Evolutionary conservation across 139 green algal species (phyloP).

Genomic region (Tetraselmis striata): DNA sequence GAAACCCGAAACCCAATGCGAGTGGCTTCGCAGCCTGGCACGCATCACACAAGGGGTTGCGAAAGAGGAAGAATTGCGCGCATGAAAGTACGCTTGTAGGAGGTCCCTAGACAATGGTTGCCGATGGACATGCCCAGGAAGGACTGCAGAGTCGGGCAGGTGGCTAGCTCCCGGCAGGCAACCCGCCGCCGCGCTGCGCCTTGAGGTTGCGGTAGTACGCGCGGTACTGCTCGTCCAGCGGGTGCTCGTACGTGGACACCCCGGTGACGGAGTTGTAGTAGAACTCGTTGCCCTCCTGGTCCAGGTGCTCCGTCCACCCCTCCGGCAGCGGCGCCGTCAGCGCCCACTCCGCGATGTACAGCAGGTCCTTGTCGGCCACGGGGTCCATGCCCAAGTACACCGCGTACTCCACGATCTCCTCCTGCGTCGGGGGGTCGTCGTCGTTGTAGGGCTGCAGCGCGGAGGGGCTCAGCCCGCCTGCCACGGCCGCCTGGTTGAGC

Average conservation of each 20-base stretch:
- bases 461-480: not conserved
- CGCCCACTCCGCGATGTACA: slow-evolving; percentile 76
- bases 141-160: too few species aligned
- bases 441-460: not conserved
- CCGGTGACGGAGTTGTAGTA: slow-evolving; percentile 51
- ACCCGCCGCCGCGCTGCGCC: not conserved
- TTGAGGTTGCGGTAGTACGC: slow-evolving; percentile 19
- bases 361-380: slow-evolving; percentile 45
- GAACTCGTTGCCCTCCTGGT: slow-evolving; percentile 36
- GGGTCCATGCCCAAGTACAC: slow-evolving; percentile 48
- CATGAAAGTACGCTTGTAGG: too few species aligned
- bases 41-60: too few species aligned
- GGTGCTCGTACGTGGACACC: slow-evolving; percentile 62
- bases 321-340: slow-evolving; percentile 59
- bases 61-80: too few species aligned
- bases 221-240: slow-evolving; percentile 63
- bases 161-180: too few species aligned
- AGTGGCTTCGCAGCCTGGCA: too few species aligned
- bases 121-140: too few species aligned
- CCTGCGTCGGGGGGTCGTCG: slow-evolving; percentile 21
- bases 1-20: too few species aligned
- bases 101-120: too few species aligned
- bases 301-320: slow-evolving; percentile 60
- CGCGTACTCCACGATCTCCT: slow-evolving; percentile 40
- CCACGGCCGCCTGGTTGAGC: not conserved